Conservation (phyloP, 441 rosid genomes). For the Populus tomentosa region DNA sequence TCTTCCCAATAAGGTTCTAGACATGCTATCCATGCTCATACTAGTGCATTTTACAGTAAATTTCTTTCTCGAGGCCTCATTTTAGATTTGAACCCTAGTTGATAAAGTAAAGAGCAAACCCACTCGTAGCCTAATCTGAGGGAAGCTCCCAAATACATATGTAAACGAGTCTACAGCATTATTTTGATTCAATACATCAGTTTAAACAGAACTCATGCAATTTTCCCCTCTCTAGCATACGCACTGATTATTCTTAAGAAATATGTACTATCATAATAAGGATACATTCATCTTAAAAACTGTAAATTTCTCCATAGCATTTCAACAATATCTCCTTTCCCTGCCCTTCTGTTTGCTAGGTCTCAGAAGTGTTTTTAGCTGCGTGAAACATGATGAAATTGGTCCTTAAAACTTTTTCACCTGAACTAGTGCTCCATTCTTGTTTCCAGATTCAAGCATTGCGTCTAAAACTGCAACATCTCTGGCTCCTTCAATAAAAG, state of each 20-base stretch:
- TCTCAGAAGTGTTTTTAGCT: neutral
- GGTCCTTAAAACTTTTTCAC: slow-evolving; percentile 48
- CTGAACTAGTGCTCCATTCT: slow-evolving; percentile 52
- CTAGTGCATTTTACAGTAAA: neutral
- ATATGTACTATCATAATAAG: too few relatives aligned
- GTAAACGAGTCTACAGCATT: neutral
- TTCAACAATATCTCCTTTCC: neutral
- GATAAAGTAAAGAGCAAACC: neutral
- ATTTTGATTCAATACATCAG: neutral
- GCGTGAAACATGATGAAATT: neutral
- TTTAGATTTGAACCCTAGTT: neutral
- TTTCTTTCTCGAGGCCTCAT: neutral
- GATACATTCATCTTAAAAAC: too few relatives aligned
- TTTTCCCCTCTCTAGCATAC: neutral
- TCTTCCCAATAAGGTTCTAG: neutral
- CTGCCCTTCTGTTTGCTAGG: neutral
- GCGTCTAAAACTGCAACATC: slow-evolving; percentile 88
- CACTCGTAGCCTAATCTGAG: neutral
- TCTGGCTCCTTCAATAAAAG: slow-evolving; percentile 85
- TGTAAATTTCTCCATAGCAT: neutral
- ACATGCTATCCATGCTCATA: neutral
- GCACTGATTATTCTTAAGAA: neutral
- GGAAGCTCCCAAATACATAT: neutral
- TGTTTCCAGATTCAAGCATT: slow-evolving; percentile 89
- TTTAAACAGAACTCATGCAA: neutral